Percentiles rank a stretch among this genome's conserved stretches.
These are phyloP conservation scores for Rosa persica DNA, from an alignment of 306 rosid genomes.

Conservation along the genomic window DNA sequence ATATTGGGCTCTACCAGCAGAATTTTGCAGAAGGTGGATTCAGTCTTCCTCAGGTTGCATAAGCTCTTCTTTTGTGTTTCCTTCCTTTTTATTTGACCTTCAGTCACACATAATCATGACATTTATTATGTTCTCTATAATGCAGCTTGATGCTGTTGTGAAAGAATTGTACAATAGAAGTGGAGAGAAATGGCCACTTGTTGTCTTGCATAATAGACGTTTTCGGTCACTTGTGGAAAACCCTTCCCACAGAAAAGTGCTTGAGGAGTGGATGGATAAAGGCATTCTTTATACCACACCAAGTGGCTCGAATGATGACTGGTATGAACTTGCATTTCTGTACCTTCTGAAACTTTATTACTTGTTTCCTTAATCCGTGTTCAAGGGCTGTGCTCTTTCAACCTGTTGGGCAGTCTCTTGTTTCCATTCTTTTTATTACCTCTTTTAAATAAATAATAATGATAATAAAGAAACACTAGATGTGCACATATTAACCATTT, in stretches of 20 bases:
- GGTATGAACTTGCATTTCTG: conserved; percentile 46
- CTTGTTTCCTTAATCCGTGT: not conserved
- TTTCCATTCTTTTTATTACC: not conserved
- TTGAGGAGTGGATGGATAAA: conserved; percentile 73
- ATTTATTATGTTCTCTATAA: conserved; percentile 36
- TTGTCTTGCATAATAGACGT: conserved; percentile 79
- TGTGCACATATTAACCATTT: not conserved
- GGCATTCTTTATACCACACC: conserved; percentile 83
- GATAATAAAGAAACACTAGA: not conserved
- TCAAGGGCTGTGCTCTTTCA: not conserved
- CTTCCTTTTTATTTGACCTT: not conserved
- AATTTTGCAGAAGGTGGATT: conserved; percentile 94
- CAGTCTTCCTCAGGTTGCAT: conserved; percentile 72
- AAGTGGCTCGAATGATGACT: conserved; percentile 88
- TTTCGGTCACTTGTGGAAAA: conserved; percentile 59
- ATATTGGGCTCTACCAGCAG: conserved; percentile 90
- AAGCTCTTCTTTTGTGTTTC: conserved; percentile 1
- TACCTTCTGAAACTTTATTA: not conserved
- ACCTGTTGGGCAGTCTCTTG: conserved; percentile 1
- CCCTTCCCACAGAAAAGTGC: conserved; percentile 53
- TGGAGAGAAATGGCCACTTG: conserved; percentile 76
- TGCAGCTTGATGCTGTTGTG: conserved; percentile 81
- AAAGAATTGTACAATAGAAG: conserved; percentile 57
- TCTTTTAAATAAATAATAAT: not conserved
- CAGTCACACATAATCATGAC: not conserved